phyloP scores from a whole-genome alignment of 129 eudicot genomes.

The Mikania micrantha region DNA sequence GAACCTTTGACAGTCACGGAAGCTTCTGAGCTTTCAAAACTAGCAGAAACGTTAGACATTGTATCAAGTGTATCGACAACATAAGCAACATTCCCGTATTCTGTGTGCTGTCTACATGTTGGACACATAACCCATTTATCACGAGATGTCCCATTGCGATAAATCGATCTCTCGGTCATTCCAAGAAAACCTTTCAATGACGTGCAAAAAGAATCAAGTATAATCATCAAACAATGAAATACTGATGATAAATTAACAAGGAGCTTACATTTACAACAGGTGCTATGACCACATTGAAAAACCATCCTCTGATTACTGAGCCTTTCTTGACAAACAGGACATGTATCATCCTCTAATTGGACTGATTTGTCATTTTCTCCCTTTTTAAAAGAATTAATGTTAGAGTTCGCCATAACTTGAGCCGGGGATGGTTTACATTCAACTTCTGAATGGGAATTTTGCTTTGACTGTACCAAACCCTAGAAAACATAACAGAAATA shows the following conservation, averaged over 20 bases:
- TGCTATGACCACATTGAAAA: constrained; percentile 87
- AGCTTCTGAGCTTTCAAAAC: constrained; percentile 43
- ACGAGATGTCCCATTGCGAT: constrained; percentile 35
- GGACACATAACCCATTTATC: constrained; percentile 84
- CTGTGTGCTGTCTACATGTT: constrained; percentile 80
- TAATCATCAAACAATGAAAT: background rate
- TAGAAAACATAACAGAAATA: constrained; percentile 22
- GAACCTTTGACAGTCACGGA: constrained; percentile 75
- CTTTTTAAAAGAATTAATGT: constrained; percentile 12
- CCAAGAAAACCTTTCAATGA: constrained; percentile 64
- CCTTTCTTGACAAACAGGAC: constrained; percentile 94
- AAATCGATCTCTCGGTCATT: constrained; percentile 43
- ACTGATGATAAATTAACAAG: background rate
- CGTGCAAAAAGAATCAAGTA: background rate
- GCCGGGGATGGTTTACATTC: constrained; percentile 20
- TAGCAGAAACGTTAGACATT: constrained; percentile 19
- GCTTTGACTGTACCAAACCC: constrained; percentile 76
- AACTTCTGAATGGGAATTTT: constrained; percentile 25
- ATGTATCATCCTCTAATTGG: constrained; percentile 37
- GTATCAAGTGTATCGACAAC: constrained; percentile 57
- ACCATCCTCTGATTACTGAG: constrained; percentile 78
- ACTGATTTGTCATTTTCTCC: constrained; percentile 26
- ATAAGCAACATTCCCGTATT: constrained; percentile 60
- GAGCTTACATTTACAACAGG: constrained; percentile 89
- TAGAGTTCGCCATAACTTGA: constrained; percentile 24